A percentile compares a stretch with the other conserved stretches of the same genome.
phyloP scores from a whole-genome alignment of 768 basidiomycete species.

The Piloderma croceum region DNA sequence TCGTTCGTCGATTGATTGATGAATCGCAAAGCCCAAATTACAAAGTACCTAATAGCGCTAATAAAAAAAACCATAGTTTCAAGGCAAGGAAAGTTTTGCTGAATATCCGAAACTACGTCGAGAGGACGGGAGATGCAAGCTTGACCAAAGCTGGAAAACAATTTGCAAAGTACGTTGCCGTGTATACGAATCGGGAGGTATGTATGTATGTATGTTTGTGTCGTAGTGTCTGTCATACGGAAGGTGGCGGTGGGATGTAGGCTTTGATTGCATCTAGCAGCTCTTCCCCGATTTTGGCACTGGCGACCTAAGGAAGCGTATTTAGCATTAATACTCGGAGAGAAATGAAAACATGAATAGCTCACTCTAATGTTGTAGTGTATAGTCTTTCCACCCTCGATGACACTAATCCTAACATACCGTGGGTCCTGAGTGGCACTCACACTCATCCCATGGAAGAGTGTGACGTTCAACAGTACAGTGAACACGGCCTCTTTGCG shows the following conservation, averaged over 20 bases:
- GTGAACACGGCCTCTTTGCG: conserved; percentile 80
- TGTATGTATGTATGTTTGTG: too few species aligned
- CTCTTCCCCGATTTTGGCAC: conserved; percentile 65
- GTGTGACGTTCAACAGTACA: conserved; percentile 64
- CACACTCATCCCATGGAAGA: conserved; percentile 77
- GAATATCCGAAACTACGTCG: too few species aligned
- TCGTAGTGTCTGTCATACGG: neutral
- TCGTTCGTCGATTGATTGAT: too few species aligned
- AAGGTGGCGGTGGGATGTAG: conserved; percentile 29
- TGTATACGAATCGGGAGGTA: too few species aligned
- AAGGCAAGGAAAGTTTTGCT: too few species aligned
- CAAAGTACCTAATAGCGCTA: too few species aligned
- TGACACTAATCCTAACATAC: conserved; percentile 70
- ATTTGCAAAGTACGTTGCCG: too few species aligned
- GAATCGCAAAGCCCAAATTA: too few species aligned
- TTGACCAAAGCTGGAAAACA: too few species aligned
- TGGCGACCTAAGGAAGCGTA: conserved; percentile 44
- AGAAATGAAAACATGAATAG: conserved; percentile 7
- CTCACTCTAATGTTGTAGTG: conserved; percentile 76
- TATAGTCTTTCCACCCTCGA: conserved; percentile 52
- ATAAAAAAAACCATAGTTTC: too few species aligned
- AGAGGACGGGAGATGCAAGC: too few species aligned
- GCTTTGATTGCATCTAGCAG: conserved; percentile 51
- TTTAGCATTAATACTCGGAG: conserved; percentile 3
- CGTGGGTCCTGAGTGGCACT: conserved; percentile 70